phyloP scores from a whole-genome alignment of 495 filamentous ascomycete genomes.

The Daldinia childiae region DNA sequence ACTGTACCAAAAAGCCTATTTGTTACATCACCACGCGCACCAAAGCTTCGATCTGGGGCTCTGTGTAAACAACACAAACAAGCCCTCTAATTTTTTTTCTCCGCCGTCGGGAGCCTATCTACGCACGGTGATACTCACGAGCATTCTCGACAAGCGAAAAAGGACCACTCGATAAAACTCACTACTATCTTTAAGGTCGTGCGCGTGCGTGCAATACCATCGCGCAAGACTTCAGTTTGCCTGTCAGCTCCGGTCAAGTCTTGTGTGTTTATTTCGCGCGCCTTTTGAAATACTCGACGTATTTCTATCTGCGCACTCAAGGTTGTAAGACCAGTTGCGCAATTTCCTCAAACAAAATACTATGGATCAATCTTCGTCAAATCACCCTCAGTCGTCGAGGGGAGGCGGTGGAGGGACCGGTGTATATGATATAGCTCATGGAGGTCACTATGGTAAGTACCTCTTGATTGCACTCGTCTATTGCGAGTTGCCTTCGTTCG shows the following conservation, averaged over 20 bases:
- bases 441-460: conserved; percentile 87
- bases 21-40: conserved; percentile 50
- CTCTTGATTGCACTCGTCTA: conserved; percentile 36
- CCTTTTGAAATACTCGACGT: conserved; percentile 37
- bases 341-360: conserved; percentile 24
- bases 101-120: conserved; percentile 36
- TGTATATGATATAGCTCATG: conserved; percentile 80
- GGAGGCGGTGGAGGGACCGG: conserved; percentile 60
- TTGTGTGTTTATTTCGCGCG: conserved; percentile 16
- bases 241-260: conserved; percentile 24
- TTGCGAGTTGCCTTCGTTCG: conserved; percentile 43
- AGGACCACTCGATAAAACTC: conserved; percentile 12
- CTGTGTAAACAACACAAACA: conserved; percentile 45
- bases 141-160: conserved; percentile 33
- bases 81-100: conserved; percentile 34
- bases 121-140: conserved; percentile 30
- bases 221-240: conserved; percentile 36
- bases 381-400: conserved; percentile 64
- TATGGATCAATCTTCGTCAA: conserved; percentile 69
- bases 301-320: conserved; percentile 25
- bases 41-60: conserved; percentile 33
- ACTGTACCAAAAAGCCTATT: conserved; percentile 45
- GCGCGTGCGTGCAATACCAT: conserved; percentile 39
- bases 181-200: conserved; percentile 21
- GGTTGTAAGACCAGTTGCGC: conserved; percentile 34